Conservation (phyloP, 345 rosid species). For the Odontarrhena argentea region DNA sequence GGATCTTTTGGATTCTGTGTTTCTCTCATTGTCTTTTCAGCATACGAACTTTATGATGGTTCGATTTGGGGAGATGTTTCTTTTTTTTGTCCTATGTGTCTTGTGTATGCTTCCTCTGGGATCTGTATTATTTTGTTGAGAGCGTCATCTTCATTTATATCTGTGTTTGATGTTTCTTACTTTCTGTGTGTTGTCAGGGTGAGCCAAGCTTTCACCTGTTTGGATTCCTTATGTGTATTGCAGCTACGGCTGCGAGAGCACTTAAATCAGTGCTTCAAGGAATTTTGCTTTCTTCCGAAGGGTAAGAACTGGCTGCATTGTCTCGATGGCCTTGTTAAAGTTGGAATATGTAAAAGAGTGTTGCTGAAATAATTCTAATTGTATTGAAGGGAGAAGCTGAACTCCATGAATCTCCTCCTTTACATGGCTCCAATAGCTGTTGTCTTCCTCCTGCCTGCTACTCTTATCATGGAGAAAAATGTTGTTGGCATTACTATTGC, state of each 20-base stretch:
- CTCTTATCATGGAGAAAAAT: conserved; percentile 91
- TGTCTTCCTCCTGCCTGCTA: conserved; percentile 84
- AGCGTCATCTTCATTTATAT: neutral
- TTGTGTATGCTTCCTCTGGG: conserved; percentile 2
- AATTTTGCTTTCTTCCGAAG: conserved; percentile 95
- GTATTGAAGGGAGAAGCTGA: conserved; percentile 86
- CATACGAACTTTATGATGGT: neutral
- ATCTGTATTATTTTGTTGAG: neutral
- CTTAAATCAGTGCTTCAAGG: conserved; percentile 97
- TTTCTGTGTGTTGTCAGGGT: conserved; percentile 51
- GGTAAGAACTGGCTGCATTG: conserved; percentile 54
- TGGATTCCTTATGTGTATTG: conserved; percentile 90
- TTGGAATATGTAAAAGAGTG: neutral
- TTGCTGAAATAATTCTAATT: conserved; percentile 31
- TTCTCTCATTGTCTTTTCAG: neutral
- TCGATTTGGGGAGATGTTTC: neutral
- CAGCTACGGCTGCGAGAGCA: conserved; percentile 98
- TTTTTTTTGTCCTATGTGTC: neutral
- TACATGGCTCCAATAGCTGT: conserved; percentile 99
- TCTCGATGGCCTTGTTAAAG: neutral
- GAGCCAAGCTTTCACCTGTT: conserved; percentile 98
- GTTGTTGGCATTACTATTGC: conserved; percentile 95
- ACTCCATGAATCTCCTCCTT: conserved; percentile 95
- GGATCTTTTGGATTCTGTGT: neutral
- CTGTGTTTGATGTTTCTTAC: conserved; percentile 15